phyloP scores from a whole-genome alignment of 257 asterid species.

The Solanum ahanhuiri region DNA sequence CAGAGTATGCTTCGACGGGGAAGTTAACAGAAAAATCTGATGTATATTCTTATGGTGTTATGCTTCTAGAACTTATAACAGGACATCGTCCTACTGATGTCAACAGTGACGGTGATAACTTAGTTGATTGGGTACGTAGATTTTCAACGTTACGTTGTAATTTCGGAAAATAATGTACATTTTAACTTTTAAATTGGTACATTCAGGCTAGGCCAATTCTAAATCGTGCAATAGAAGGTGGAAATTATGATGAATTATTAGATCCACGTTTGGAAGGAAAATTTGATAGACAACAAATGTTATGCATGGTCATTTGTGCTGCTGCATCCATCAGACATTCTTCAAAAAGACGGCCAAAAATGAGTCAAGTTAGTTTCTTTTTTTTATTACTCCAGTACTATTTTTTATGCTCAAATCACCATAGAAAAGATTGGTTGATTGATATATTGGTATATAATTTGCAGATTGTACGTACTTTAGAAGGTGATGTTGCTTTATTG shows the following conservation, averaged over 20 bases:
- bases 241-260: slow-evolving; percentile 34
- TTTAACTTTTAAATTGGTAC: neutral
- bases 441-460: neutral
- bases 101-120: slow-evolving; percentile 56
- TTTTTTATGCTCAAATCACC: neutral
- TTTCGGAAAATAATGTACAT: neutral
- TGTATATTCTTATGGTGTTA: slow-evolving; percentile 77
- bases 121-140: slow-evolving; percentile 73
- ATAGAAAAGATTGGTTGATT: neutral
- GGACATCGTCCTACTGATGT: slow-evolving; percentile 71
- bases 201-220: slow-evolving; percentile 65
- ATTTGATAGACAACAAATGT: slow-evolving; percentile 30
- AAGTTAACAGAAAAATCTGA: slow-evolving; percentile 74
- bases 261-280: slow-evolving; percentile 59
- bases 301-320: slow-evolving; percentile 54
- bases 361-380: slow-evolving; percentile 53
- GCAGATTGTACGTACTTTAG: slow-evolving; percentile 61
- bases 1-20: slow-evolving; percentile 93
- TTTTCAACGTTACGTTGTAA: neutral
- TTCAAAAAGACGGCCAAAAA: slow-evolving; percentile 74
- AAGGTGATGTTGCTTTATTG: slow-evolving; percentile 52
- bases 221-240: slow-evolving; percentile 43
- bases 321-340: slow-evolving; percentile 80
- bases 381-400: neutral
- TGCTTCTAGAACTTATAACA: slow-evolving; percentile 81